Evolutionary conservation across 164 flowering plant species (phyloP), one percentile per base, ranked within the genome.

Genomic region (Kingdonia uniflora): DNA sequence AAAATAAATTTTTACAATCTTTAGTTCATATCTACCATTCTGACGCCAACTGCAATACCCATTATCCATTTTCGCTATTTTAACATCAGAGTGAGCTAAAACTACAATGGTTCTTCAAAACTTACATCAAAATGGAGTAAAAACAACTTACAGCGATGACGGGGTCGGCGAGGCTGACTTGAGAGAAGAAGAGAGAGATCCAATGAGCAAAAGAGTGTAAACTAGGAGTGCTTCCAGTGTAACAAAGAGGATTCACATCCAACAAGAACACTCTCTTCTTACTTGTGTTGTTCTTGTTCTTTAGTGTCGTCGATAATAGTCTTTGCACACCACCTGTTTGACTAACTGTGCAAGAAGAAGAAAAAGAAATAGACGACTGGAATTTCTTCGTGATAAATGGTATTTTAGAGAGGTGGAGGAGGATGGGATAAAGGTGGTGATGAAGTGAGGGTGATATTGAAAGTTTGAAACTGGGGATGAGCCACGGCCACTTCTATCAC

Each of bases 191-290:
- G 33, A 92, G 84, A 41, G 95, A 84, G 48, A 85, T 43, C 98
- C 98, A 92, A 17, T 68, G 76, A 68, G 78, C 88, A 58, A 92
- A 92, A 33, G 88, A 70, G 14, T 56, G 70, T 57, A 84, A 74
- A 54, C 88, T 80, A 1, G 84, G 95, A 1, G 49, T 72, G 51
- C 70, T 82, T 54, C 98, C 94, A 8, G 38, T 67, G 41, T 88
- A 87, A 62, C 95, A 87, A 11, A 92, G 68, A 12, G 96, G 84
- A 64, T 87, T 87, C 41, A 87, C 95, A 54, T 87, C 98, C 72
- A 92, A 71, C 59, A 88, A 84, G 70, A 87, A 92, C 1, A 85
- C 94, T 71, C 96, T 19, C 39, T 20, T 21, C 25, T 26, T 43
- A 22, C 10, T 48, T 1, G 19, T 53, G 3, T 22, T 54, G 19